A percentile compares a stretch with the other conserved stretches of the same genome.
Evolutionary conservation across 2,329 filamentous ascomycete species (phyloP).

Genomic region (Rugonectria rugulosa): DNA sequence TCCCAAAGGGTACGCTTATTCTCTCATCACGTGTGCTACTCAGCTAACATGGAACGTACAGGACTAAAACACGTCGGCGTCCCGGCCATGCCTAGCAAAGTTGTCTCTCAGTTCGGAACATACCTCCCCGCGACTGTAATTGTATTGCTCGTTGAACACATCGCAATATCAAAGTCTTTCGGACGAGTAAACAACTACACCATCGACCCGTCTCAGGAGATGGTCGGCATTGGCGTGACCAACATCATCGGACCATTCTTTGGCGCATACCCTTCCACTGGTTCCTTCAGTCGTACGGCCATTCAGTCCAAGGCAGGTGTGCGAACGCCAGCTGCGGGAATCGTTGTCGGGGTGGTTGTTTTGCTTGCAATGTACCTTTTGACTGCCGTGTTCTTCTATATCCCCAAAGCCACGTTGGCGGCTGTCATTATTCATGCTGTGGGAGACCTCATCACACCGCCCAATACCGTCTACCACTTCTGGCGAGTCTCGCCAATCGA

Average conservation of each 20-base stretch:
- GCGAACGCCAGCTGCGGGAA: constrained; percentile 86
- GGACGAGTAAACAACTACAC: constrained; percentile 95
- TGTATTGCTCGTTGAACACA: constrained; percentile 95
- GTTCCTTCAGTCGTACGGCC: constrained; percentile 94
- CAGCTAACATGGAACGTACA: constrained; percentile 19
- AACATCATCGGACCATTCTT: constrained; percentile 93
- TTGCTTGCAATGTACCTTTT: constrained; percentile 90
- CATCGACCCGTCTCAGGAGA: constrained; percentile 94
- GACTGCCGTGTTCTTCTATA: constrained; percentile 91
- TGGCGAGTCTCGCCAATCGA: constrained; percentile 93
- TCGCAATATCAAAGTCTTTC: constrained; percentile 96
- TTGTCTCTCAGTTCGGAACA: constrained; percentile 73
- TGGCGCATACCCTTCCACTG: constrained; percentile 90
- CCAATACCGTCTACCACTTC: constrained; percentile 92
- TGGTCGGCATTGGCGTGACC: constrained; percentile 91
- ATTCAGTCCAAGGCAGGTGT: constrained; percentile 98
- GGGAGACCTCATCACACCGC: constrained; percentile 88
- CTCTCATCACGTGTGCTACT: neutral
- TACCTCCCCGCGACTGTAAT: constrained; percentile 88
- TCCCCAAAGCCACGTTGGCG: constrained; percentile 80
- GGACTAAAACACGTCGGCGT: constrained; percentile 83
- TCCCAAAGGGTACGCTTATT: constrained; percentile 70
- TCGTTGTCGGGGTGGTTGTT: constrained; percentile 86
- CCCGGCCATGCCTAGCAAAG: constrained; percentile 69
- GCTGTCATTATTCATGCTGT: constrained; percentile 97